Evolutionary conservation across 495 filamentous ascomycete species (phyloP).

Genomic region (Aspergillus ellipticus): DNA sequence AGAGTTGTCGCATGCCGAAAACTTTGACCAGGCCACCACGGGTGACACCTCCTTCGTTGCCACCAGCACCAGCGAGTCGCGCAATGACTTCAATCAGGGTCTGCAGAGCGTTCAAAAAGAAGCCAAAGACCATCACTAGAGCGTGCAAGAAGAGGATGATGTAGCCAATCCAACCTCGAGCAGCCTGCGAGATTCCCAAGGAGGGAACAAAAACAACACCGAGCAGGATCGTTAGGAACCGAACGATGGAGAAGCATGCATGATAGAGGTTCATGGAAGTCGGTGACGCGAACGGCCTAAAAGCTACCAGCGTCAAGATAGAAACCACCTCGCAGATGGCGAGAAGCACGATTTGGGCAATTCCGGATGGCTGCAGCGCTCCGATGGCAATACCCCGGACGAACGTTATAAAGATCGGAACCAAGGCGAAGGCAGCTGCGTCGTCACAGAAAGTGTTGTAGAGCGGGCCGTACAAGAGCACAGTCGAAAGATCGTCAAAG

Average conservation of each 20-base stretch:
- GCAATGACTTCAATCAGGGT: conserved; percentile 85
- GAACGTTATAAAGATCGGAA: conserved; percentile 79
- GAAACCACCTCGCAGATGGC: conserved; percentile 92
- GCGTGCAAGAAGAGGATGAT: conserved; percentile 83
- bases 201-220: conserved; percentile 86
- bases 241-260: conserved; percentile 72
- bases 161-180: conserved; percentile 94
- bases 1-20: conserved; percentile 89
- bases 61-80: conserved; percentile 74
- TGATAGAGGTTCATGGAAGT: conserved; percentile 99
- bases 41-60: conserved; percentile 66
- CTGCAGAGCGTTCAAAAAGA: conserved; percentile 88
- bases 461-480: conserved; percentile 88
- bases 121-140: conserved; percentile 84
- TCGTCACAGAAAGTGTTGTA: conserved; percentile 96
- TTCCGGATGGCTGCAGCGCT: conserved; percentile 86
- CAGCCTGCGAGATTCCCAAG: conserved; percentile 66
- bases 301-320: conserved; percentile 81
- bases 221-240: conserved; percentile 74
- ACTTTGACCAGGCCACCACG: conserved; percentile 84
- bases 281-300: conserved; percentile 81
- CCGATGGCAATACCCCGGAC: conserved; percentile 87
- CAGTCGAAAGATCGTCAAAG: conserved; percentile 88
- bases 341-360: conserved; percentile 85
- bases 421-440: conserved; percentile 79